Base-by-base conservation (phyloP, 1,139 yeast genomes). In the Magnusiomyces ingens region DNA sequence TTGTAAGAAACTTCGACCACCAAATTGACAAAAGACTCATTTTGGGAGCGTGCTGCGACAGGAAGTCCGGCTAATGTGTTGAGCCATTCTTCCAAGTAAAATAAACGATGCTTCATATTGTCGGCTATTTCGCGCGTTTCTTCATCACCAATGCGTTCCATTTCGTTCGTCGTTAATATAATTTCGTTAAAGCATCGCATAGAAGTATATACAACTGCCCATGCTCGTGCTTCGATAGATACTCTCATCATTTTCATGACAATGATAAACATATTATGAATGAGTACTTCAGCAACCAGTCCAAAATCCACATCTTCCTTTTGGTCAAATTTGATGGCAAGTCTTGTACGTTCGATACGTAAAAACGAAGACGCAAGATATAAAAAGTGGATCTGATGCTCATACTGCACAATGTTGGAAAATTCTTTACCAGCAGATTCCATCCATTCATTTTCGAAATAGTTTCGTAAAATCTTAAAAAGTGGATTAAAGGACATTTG, bases 401-500 rank as follows among this genome's bases (percentile, higher is more conserved):
- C 60, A 2, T 57, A 64, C 11, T 67, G 64, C 32, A 67, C 65
- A 10, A 48, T 51, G 21, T 40, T 48, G 4, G 49, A 45, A 35
- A 45, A 50, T 19, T 26, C 32, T 26, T 26, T 26, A 26, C 32
- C 32, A 26, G 32, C 32, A 26, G 32, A 26, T 26, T 66, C 62
- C 19, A 67, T 63, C 15, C 63, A 69, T 48, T 75, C 80, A 26
- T 73, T 70, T 63, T 74, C 86, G 64, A 74, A 75, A 10, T 75
- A 67, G 58, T 77, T 78, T 15, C 85, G 74, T 11, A 83, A 68
- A 19, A 77, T 71, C 41, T 73, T 73, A 45, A 86, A 73, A 42
- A 90, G 68, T 35, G 81, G 81, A 63, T 88, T 87, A 70, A 87
- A 89, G 22, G 91, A 82, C 15, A 90, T 85, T 51, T 88, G 90